phyloP scores from a whole-genome alignment of 2,329 filamentous ascomycete species.

The Penicillium sp. region DNA sequence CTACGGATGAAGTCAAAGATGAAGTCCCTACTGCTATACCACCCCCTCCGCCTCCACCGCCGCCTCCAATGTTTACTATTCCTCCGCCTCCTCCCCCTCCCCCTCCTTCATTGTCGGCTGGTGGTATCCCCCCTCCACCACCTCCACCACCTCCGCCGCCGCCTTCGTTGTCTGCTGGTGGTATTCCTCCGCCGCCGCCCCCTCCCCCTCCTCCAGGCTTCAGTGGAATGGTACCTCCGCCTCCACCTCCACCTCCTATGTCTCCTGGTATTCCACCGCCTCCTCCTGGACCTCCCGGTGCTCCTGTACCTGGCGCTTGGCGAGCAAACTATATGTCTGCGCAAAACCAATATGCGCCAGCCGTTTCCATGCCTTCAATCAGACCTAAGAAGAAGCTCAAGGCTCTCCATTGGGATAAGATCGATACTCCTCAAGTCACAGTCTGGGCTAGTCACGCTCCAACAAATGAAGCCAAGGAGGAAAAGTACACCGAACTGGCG shows the following conservation, averaged over 20 bases:
- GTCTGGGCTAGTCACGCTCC: constrained; percentile 87
- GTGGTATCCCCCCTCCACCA: constrained; percentile 40
- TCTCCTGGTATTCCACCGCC: constrained; percentile 41
- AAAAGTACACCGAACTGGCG: constrained; percentile 90
- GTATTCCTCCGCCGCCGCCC: constrained; percentile 39
- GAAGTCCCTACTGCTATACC: constrained; percentile 34
- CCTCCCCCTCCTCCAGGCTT: constrained; percentile 33
- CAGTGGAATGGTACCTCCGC: constrained; percentile 38
- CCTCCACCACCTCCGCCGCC: constrained; percentile 40
- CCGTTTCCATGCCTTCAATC: constrained; percentile 71
- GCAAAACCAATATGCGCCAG: constrained; percentile 53
- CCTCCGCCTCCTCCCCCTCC: constrained; percentile 19
- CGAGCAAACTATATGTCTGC: constrained; percentile 70
- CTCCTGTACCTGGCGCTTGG: constrained; percentile 54
- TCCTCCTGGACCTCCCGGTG: constrained; percentile 56
- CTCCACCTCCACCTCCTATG: constrained; percentile 49
- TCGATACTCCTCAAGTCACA: constrained; percentile 84
- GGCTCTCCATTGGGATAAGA: constrained; percentile 98
- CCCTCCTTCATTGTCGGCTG: constrained; percentile 38
- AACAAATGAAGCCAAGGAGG: constrained; percentile 83
- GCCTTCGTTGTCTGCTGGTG: constrained; percentile 40
- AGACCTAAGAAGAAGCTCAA: constrained; percentile 99
- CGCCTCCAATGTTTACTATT: constrained; percentile 11
- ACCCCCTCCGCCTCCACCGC: constrained; percentile 19
- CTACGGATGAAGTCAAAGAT: constrained; percentile 46